Percentiles rank a stretch among this genome's conserved stretches.
These are phyloP conservation scores for Chalciporus sp. DNA, from an alignment of 1,284 basidiomycete species.

Conservation along the genomic window DNA sequence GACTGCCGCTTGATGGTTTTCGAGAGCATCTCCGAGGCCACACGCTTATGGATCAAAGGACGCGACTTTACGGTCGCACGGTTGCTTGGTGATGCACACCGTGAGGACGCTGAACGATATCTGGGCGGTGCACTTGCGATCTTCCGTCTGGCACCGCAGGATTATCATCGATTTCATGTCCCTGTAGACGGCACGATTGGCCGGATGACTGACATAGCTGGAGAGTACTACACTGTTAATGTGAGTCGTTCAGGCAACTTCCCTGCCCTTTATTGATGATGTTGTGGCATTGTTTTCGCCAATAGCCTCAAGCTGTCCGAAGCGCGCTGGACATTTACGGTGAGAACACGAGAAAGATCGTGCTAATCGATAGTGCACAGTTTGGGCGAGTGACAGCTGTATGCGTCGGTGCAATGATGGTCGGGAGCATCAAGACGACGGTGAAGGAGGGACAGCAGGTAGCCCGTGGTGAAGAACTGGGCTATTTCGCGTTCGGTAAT, in stretches of 20 bases:
- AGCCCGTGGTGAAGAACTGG: slow-evolving; percentile 86
- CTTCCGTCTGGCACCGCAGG: slow-evolving; percentile 93
- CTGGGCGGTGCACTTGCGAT: slow-evolving; percentile 80
- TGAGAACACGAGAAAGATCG: slow-evolving; percentile 89
- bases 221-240: slow-evolving; percentile 94
- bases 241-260: slow-evolving; percentile 44
- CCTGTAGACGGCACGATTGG: slow-evolving; percentile 88
- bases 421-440: slow-evolving; percentile 85
- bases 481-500: slow-evolving; percentile 92
- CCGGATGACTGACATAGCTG: slow-evolving; percentile 76
- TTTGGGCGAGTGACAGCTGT: slow-evolving; percentile 91
- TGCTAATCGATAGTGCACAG: slow-evolving; percentile 83
- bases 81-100: slow-evolving; percentile 81
- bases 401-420: slow-evolving; percentile 94
- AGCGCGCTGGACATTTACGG: slow-evolving; percentile 91
- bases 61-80: slow-evolving; percentile 85
- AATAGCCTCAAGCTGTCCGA: slow-evolving; percentile 78
- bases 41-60: slow-evolving; percentile 95
- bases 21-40: slow-evolving; percentile 83
- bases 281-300: background rate
- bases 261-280: slow-evolving; percentile 6
- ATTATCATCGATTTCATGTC: slow-evolving; percentile 96
- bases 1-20: slow-evolving; percentile 97
- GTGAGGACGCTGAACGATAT: slow-evolving; percentile 68
- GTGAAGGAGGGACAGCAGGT: slow-evolving; percentile 83